Conservation (phyloP, 2,329 filamentous ascomycete genomes). For the Trematosphaeria pertusa region DNA sequence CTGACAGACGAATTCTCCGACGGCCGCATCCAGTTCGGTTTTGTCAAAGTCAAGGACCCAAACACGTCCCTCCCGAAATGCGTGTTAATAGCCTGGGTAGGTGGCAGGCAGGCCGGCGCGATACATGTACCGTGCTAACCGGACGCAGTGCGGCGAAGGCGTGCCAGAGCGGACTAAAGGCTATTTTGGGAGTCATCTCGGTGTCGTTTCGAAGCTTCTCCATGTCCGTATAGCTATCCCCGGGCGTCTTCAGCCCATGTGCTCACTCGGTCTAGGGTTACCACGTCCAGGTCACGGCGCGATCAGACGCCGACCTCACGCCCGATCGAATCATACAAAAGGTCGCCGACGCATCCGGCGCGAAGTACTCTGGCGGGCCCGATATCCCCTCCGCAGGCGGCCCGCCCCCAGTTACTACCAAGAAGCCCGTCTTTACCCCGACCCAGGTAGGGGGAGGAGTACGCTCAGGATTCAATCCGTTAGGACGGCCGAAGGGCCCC, state of each 20-base stretch:
- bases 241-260: not conserved
- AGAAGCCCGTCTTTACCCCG: constrained; percentile 92
- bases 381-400: constrained; percentile 63
- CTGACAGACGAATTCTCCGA: constrained; percentile 96
- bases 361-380: constrained; percentile 83
- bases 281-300: constrained; percentile 95
- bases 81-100: constrained; percentile 87
- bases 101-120: not conserved
- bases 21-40: constrained; percentile 95
- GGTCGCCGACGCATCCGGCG: constrained; percentile 90
- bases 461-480: constrained; percentile 69
- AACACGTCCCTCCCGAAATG: constrained; percentile 90
- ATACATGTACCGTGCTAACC: constrained; percentile 8
- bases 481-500: constrained; percentile 68
- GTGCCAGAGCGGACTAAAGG: constrained; percentile 98
- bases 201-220: constrained; percentile 87
- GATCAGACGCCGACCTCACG: constrained; percentile 86
- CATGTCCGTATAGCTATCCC: constrained; percentile 64
- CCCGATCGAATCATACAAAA: constrained; percentile 90
- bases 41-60: constrained; percentile 93
- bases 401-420: constrained; percentile 74
- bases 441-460: constrained; percentile 66
- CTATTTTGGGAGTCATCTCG: constrained; percentile 95
- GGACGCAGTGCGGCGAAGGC: constrained; percentile 80
- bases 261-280: constrained; percentile 68